Conservation (phyloP, 1,284 basidiomycete species). For the Cryptococcus sp. region DNA sequence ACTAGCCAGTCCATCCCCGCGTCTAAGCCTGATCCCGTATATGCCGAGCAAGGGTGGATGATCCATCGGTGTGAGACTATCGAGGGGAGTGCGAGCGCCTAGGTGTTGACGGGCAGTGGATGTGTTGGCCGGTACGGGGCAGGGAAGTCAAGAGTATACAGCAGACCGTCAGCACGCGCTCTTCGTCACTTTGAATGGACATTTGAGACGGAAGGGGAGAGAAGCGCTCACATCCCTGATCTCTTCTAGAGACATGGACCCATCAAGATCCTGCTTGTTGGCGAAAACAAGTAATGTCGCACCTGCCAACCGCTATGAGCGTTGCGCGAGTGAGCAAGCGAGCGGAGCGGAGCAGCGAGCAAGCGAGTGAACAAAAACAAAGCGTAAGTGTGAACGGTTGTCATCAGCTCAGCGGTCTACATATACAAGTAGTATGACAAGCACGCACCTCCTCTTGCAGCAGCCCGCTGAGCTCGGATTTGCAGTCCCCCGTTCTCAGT, state of each 20-base stretch:
- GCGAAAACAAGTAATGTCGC: constrained; percentile 95
- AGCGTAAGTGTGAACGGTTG: no score
- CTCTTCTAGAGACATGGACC: constrained; percentile 78
- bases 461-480: constrained; percentile 78
- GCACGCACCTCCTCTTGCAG: constrained; percentile 85
- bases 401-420: no score
- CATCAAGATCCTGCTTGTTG: constrained; percentile 97
- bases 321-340: not conserved
- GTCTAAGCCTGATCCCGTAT: constrained; percentile 81
- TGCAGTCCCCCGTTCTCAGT: constrained; percentile 85
- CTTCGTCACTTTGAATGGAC: not conserved
- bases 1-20: constrained; percentile 94
- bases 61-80: constrained; percentile 88
- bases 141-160: not conserved
- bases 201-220: not conserved
- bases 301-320: constrained; percentile 63
- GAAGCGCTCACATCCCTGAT: constrained; percentile 69
- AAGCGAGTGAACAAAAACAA: no score
- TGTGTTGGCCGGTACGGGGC: not conserved
- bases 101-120: not conserved
- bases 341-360: not conserved
- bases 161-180: not conserved
- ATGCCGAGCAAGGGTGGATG: constrained; percentile 88
- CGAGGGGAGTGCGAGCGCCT: constrained; percentile 73
- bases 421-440: constrained; percentile 1